Evolutionary conservation across 2,329 filamentous ascomycete genomes (phyloP).

Genomic region (Ploettnerulaceae sp.): DNA sequence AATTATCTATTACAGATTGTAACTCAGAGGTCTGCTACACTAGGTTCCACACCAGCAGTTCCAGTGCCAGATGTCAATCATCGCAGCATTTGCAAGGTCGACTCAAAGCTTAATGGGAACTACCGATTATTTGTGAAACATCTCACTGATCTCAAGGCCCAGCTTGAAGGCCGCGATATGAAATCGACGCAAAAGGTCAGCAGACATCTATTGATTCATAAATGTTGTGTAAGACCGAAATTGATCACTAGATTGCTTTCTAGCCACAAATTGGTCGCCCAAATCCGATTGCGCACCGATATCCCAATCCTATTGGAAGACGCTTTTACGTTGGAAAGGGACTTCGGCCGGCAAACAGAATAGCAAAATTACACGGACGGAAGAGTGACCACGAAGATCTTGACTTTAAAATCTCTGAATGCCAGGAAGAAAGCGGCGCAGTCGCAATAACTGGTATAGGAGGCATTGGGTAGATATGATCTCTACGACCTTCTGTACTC

Average conservation of each 20-base stretch:
- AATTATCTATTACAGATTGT: background rate
- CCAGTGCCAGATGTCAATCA: background rate
- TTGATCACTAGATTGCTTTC: no score
- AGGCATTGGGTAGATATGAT: slow-evolving; percentile 3
- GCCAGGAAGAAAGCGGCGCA: background rate
- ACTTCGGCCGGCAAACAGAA: background rate
- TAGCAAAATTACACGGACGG: background rate
- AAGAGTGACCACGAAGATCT: background rate
- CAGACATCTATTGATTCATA: no score
- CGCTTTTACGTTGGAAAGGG: background rate
- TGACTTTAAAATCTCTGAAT: background rate
- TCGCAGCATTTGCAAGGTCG: slow-evolving; percentile 1
- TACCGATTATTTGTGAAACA: background rate
- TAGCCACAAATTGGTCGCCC: background rate
- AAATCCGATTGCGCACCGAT: background rate
- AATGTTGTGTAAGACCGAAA: no score
- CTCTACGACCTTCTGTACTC: background rate
- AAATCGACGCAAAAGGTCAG: background rate
- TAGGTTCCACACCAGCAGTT: background rate
- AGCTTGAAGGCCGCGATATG: background rate
- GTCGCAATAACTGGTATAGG: slow-evolving; percentile 3
- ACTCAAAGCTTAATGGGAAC: background rate
- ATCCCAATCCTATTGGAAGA: background rate
- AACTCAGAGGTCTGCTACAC: background rate
- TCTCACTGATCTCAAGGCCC: background rate